Conservation (phyloP, 305 asterid species). For the Fraxinus platypoda region DNA sequence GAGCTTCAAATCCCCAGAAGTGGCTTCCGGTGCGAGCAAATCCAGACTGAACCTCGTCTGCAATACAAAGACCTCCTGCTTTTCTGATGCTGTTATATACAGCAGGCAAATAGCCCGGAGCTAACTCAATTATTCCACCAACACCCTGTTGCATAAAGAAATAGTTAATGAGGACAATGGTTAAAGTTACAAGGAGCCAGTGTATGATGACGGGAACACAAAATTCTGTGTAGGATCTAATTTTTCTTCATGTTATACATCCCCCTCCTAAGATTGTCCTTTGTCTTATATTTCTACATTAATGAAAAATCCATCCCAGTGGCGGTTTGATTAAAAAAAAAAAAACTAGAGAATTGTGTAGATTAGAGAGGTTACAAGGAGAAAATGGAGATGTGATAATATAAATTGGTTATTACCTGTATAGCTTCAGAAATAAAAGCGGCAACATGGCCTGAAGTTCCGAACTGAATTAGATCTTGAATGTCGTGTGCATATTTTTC, state of each 20-base stretch:
- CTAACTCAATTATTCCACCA: slow-evolving; percentile 72
- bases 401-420: slow-evolving; percentile 35
- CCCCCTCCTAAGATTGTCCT: background rate
- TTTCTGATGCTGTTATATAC: slow-evolving; percentile 41
- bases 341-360: background rate
- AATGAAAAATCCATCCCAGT: background rate
- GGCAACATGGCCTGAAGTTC: slow-evolving; percentile 66
- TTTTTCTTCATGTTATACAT: background rate
- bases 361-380: background rate
- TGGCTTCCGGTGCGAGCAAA: slow-evolving; percentile 72
- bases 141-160: slow-evolving; percentile 45
- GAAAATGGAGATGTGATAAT: background rate
- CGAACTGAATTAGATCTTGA: slow-evolving; percentile 56
- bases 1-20: slow-evolving; percentile 65
- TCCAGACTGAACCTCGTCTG: slow-evolving; percentile 86
- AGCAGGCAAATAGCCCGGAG: slow-evolving; percentile 56
- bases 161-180: background rate
- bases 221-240: background rate
- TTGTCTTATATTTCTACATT: background rate
- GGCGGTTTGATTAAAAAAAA: background rate
- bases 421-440: slow-evolving; percentile 71
- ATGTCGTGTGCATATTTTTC: slow-evolving; percentile 56
- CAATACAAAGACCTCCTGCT: slow-evolving; percentile 70
- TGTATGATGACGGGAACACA: background rate
- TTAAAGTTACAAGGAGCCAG: background rate